Evolutionary conservation across 345 rosid species (phyloP).

Genomic region (Syzygium aromaticum): DNA sequence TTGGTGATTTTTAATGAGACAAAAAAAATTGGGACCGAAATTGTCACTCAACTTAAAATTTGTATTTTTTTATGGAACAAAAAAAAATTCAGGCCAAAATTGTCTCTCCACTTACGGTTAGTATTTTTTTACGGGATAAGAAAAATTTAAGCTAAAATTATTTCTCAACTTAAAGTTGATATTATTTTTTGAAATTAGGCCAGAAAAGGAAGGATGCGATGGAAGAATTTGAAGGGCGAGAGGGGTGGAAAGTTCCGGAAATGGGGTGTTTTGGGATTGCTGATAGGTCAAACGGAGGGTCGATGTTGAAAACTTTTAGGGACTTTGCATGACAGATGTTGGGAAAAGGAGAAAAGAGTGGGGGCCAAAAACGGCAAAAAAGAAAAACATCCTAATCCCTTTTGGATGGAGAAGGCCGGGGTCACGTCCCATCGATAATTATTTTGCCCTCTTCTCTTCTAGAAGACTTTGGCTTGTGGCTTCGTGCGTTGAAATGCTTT

Average conservation of each 20-base stretch:
- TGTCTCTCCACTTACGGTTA: too few species aligned
- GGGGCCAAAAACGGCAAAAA: not conserved
- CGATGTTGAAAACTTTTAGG: not conserved
- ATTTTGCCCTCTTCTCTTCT: not conserved
- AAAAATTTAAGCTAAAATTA: too few species aligned
- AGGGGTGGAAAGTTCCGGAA: not conserved
- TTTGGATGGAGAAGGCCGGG: not conserved
- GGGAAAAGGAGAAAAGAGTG: not conserved
- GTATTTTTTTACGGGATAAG: too few species aligned
- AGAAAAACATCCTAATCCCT: not conserved
- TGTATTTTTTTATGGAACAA: too few species aligned
- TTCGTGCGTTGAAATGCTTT: not conserved
- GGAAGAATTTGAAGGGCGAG: too few species aligned
- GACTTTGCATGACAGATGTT: not conserved
- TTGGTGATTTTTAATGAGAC: too few species aligned
- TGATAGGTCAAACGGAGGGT: not conserved
- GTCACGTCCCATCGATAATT: not conserved
- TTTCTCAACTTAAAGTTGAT: too few species aligned
- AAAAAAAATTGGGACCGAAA: too few species aligned
- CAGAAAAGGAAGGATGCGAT: not conserved
- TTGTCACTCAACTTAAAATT: too few species aligned
- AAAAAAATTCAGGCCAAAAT: too few species aligned
- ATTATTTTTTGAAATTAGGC: too few species aligned
- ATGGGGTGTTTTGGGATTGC: not conserved
- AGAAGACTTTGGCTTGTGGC: not conserved